Evolutionary conservation across 257 asterid species (phyloP), one percentile per base, ranked within the genome.

Genomic region (Phtheirospermum japonicum): DNA sequence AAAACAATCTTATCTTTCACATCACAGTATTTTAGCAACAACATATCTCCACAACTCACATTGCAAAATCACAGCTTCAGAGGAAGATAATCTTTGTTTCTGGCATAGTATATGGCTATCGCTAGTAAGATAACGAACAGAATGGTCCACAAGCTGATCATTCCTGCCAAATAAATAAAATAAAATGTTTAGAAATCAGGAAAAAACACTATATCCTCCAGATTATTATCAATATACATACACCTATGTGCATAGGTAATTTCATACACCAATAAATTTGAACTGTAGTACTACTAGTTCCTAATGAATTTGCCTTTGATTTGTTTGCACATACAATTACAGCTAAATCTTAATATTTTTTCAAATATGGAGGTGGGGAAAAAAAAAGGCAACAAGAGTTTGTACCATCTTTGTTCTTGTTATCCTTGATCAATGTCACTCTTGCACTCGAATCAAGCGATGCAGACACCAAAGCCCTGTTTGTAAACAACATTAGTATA

Each of bases 391-490:
- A 20, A 70, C 16, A 59, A 19, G 46, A 45, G 45, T 9, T 7
- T 76, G 20, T 71, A 90, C 98, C 92, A 33, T 65, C 74, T 67
- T 81, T 75, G 79, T 77, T 73, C 73, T 68, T 23, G 28, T 23
- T 74, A 63, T 82, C 89, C 79, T 72, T 77, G 62, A 88, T 77
- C 40, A 74, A 55, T 36, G 94, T 86, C 71, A 81, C 97, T 80
- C 91, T 75, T 39, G 76, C 84, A 73, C 99, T 93, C 32, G 99
- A 82, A 79, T 85, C 99, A 68, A 89, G 50, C 71, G 99, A 93
- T 34, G 88, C 85, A 11, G 99, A 89, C 37, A 84, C 69, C 81
- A 93, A 59, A 63, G 86, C 79, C 81, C 99, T 93, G 79, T 42
- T 52, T 49, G 43, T 59, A 43, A 19, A 65, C 49, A 56, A 79